Evolutionary conservation across 2,329 filamentous ascomycete genomes (phyloP), one percentile per base, ranked within the genome.

Genomic region (Mycosphaerelloides madeirae): DNA sequence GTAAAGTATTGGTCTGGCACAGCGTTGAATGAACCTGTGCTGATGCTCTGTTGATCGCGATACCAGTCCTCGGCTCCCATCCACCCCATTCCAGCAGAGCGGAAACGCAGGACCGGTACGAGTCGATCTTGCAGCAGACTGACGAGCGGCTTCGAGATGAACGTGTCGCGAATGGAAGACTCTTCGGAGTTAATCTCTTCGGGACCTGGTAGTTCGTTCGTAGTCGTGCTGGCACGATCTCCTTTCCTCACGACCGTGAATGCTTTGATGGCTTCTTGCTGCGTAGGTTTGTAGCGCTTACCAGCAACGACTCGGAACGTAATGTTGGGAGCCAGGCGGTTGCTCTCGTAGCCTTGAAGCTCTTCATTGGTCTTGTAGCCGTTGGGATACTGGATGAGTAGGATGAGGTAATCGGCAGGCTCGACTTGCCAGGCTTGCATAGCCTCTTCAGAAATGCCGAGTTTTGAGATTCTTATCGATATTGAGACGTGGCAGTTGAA

Each of bases 401-500:
- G 71, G 3, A 91, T 77, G 31, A 95, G 64, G 57, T 91, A 90
- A 28, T 89, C 83, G 0, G 72, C 65, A 0, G 73, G 66, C 12
- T 77, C 66, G 9, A 95, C 63, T 48, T 83, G 76, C 89, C 89
- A 95, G 1, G 88, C 85, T 57, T 84, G 75, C 65, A 87, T 77
- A 0, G 81, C 82, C 58, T 90, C 85, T 29, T 83, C 75, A 0
- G 86, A 84, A 11, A 95, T 78, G 0, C 78, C 81, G 1, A 95
- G 76, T 55, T 84, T 85, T 3, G 75, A 70, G 22, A 86, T 77
- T 3, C 80, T 80, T 22, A 85, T 77, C 0, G 88, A 87, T 2
- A 93, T 65, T 3, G 80, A 81, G 14, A 93, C 64, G 48, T 77
- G 77, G 41, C 72, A 68, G 19, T 63, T 70, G 46, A 68, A 74